Evolutionary conservation across 1,139 yeast species (phyloP).

Genomic region (Debaryomycetaceae sp.): DNA sequence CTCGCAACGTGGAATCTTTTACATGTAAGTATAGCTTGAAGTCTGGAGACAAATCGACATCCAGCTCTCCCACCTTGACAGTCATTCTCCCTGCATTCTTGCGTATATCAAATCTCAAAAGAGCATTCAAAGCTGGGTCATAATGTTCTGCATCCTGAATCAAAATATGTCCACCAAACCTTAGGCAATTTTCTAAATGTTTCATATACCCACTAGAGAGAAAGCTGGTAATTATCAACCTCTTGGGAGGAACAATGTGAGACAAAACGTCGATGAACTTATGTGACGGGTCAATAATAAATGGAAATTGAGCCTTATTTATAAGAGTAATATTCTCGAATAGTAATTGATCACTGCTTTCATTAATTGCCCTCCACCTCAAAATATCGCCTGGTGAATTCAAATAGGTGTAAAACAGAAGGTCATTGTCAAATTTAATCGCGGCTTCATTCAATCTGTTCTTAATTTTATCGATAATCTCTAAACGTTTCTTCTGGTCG

Average conservation of each 20-base stretch:
- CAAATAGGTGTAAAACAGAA: conserved; percentile 23
- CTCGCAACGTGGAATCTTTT: conserved; percentile 46
- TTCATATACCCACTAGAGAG: conserved; percentile 65
- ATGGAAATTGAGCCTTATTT: conserved; percentile 40
- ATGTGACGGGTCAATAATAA: conserved; percentile 73
- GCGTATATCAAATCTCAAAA: conserved; percentile 59
- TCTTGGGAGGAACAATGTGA: conserved; percentile 27
- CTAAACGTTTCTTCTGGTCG: conserved; percentile 50
- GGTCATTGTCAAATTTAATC: conserved; percentile 40
- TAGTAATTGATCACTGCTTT: conserved; percentile 56
- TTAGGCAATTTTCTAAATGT: conserved; percentile 72
- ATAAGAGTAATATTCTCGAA: conserved; percentile 64
- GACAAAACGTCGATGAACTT: conserved; percentile 40
- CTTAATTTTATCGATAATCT: conserved; percentile 41
- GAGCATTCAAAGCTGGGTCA: conserved; percentile 67
- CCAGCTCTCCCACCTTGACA: conserved; percentile 58
- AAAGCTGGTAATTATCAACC: conserved; percentile 63
- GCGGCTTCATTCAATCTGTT: conserved; percentile 29
- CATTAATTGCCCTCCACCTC: conserved; percentile 51
- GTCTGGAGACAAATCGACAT: conserved; percentile 63
- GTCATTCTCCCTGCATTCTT: conserved; percentile 69
- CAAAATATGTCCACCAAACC: conserved; percentile 77
- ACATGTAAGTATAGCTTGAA: conserved; percentile 64
- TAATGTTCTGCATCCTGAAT: conserved; percentile 76
- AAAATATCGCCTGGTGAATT: conserved; percentile 38